phyloP scores from a whole-genome alignment of 2,329 filamentous ascomycete species.

The Xylariaceae sp. region DNA sequence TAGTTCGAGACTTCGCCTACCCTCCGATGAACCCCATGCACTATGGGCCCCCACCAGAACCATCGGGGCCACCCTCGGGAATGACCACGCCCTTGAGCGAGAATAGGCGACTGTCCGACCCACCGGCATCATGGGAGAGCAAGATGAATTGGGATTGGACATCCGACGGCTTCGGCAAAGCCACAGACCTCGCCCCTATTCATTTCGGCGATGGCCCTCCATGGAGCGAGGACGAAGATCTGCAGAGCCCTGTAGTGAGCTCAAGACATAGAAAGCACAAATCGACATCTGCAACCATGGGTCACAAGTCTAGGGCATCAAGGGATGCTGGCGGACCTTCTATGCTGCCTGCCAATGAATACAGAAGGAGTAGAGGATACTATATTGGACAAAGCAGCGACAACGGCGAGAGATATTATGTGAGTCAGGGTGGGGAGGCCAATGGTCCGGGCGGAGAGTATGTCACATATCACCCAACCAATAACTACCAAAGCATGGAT shows the following conservation, averaged over 20 bases:
- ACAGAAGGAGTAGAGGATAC: constrained; percentile 60
- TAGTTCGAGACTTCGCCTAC: constrained; percentile 96
- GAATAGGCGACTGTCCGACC: constrained; percentile 75
- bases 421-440: constrained; percentile 63
- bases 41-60: constrained; percentile 83
- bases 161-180: constrained; percentile 52
- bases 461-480: constrained; percentile 67
- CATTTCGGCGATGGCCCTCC: constrained; percentile 85
- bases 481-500: constrained; percentile 41
- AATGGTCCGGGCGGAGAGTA: constrained; percentile 76
- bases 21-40: constrained; percentile 77
- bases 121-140: constrained; percentile 70
- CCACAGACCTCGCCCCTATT: constrained; percentile 73
- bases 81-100: constrained; percentile 84
- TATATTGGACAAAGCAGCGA: constrained; percentile 64
- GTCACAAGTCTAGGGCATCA: constrained; percentile 42
- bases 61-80: constrained; percentile 65
- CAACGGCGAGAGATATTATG: constrained; percentile 70
- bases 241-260: constrained; percentile 85
- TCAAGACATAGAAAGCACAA: constrained; percentile 84
- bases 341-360: constrained; percentile 45
- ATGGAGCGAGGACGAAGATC: constrained; percentile 92
- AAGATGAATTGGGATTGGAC: constrained; percentile 59
- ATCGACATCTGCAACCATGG: constrained; percentile 52
- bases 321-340: constrained; percentile 34